phyloP scores from a whole-genome alignment of 257 asterid species.

The Lavandula angustifolia region DNA sequence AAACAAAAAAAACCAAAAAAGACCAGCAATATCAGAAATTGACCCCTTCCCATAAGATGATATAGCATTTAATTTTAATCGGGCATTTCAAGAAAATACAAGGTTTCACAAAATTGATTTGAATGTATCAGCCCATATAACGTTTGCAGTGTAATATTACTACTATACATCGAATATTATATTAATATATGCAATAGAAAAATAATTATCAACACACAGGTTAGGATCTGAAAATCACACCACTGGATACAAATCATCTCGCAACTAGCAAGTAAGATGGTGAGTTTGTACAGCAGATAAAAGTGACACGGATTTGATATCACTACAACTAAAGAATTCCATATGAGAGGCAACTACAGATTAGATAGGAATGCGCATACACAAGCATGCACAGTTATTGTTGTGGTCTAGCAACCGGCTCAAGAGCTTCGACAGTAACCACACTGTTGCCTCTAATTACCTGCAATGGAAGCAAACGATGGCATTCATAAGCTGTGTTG shows the following conservation, averaged over 20 bases:
- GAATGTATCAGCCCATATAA: neutral
- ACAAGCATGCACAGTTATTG: slow-evolving; percentile 44
- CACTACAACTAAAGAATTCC: slow-evolving; percentile 10
- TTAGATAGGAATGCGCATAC: slow-evolving; percentile 9
- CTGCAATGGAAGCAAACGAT: slow-evolving; percentile 39
- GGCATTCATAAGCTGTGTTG: slow-evolving; percentile 1
- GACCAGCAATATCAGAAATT: neutral
- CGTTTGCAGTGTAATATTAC: neutral
- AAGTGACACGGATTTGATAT: slow-evolving; percentile 2
- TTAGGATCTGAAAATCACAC: neutral
- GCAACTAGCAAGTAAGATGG: neutral
- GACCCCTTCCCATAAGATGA: neutral
- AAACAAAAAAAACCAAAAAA: too few relatives aligned
- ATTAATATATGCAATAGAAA: too few relatives aligned
- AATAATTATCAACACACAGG: neutral
- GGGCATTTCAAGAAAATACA: too few relatives aligned
- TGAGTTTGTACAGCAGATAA: neutral
- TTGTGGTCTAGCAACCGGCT: slow-evolving; percentile 69
- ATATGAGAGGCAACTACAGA: slow-evolving; percentile 11
- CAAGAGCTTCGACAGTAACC: slow-evolving; percentile 91
- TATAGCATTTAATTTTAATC: neutral
- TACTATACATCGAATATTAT: neutral
- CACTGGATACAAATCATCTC: neutral
- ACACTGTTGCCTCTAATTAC: slow-evolving; percentile 90
- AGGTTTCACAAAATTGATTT: neutral